A percentile compares a stretch with the other conserved stretches of the same genome.
Evolutionary conservation across 331 rosid genomes (phyloP).

Genomic region (Phaseolus coccineus): DNA sequence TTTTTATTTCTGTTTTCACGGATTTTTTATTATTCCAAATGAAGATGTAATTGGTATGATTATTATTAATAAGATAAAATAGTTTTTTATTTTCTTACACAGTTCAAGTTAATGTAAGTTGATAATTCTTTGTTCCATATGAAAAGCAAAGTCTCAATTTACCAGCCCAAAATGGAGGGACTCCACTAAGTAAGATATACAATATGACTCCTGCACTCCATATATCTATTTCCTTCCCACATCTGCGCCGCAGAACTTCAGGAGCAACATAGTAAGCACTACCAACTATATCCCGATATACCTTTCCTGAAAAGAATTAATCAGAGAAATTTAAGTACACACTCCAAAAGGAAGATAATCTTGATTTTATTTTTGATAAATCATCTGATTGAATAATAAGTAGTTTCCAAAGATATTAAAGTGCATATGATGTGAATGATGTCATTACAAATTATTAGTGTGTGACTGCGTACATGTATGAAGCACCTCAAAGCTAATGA

Average conservation of each 20-base stretch:
- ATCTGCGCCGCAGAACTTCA: conserved; percentile 81
- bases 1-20: too few species aligned
- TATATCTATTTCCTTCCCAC: conserved; percentile 89
- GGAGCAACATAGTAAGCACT: conserved; percentile 98
- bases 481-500: conserved; percentile 15
- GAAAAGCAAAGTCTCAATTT: conserved; percentile 38
- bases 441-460: background rate
- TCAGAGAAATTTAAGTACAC: conserved; percentile 34
- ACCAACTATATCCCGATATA: conserved; percentile 89
- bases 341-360: conserved; percentile 13
- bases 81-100: too few species aligned
- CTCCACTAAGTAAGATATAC: conserved; percentile 95
- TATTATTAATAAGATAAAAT: too few species aligned
- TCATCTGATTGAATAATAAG: background rate
- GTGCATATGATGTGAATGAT: background rate
- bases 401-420: conserved; percentile 32
- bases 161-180: conserved; percentile 99
- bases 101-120: background rate
- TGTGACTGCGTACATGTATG: background rate
- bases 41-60: too few species aligned
- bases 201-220: conserved; percentile 98
- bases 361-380: conserved; percentile 21
- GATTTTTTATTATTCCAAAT: too few species aligned
- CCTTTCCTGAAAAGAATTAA: conserved; percentile 70
- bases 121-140: background rate